Evolutionary conservation across 1,284 basidiomycete genomes (phyloP).

Genomic region (Naganishia albida): DNA sequence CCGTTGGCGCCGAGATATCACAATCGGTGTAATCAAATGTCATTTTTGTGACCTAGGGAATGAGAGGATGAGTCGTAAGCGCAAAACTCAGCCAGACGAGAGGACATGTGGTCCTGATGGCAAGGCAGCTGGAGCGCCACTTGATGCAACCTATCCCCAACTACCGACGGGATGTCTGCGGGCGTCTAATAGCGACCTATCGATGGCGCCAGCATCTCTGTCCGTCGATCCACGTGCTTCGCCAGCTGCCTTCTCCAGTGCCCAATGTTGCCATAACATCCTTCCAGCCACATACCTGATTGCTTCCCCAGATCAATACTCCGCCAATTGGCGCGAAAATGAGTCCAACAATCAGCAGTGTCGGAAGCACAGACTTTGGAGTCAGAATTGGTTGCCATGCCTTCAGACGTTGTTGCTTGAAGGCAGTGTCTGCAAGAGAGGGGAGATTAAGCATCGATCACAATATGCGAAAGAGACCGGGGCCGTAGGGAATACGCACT

Average conservation of each 20-base stretch:
- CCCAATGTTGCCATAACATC: not conserved
- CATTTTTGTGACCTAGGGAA: slow-evolving; percentile 77
- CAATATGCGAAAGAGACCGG: not conserved
- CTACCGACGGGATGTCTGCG: no score
- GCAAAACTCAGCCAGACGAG: no score
- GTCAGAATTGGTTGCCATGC: slow-evolving; percentile 99
- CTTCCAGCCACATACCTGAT: slow-evolving; percentile 58
- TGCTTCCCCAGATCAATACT: slow-evolving; percentile 84
- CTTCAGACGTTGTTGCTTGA: slow-evolving; percentile 99
- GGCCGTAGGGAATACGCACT: not conserved
- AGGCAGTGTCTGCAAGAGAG: slow-evolving; percentile 76
- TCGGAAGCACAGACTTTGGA: slow-evolving; percentile 93
- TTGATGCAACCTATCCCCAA: no score
- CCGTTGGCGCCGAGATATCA: slow-evolving; percentile 63
- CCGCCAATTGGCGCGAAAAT: slow-evolving; percentile 96
- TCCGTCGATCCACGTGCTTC: no score
- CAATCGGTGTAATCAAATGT: slow-evolving; percentile 95
- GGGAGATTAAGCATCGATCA: no score
- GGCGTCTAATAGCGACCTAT: no score
- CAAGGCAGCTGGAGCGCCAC: no score
- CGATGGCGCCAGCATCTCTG: no score
- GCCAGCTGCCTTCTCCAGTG: no score
- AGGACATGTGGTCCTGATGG: no score
- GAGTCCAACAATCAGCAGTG: slow-evolving; percentile 90
- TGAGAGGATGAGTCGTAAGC: slow-evolving; percentile 4